A percentile compares a stretch with the other conserved stretches of the same genome.
These are phyloP conservation scores for Globisporangium cystogenes DNA, from an alignment of 352 stramenopile genomes.

Conservation along the genomic window DNA sequence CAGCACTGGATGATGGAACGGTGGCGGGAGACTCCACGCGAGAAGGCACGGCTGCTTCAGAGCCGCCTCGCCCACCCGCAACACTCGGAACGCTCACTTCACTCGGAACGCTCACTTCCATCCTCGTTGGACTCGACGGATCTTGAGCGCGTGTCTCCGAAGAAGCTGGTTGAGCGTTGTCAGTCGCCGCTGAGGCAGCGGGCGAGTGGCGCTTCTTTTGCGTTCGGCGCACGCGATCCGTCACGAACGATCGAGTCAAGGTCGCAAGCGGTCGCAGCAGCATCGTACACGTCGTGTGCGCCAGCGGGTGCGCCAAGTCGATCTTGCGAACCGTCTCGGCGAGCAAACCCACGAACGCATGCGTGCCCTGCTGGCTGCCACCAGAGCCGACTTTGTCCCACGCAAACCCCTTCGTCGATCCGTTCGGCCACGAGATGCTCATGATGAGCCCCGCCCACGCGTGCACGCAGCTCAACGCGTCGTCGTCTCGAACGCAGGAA, in stretches of 20 bases:
- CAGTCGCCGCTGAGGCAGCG: not conserved
- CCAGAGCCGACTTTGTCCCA: constrained; percentile 78
- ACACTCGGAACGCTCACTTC: not conserved
- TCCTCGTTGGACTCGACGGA: not conserved
- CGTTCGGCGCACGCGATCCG: constrained; percentile 56
- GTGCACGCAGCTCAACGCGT: constrained; percentile 70
- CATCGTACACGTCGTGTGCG: constrained; percentile 72
- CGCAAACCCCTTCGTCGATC: constrained; percentile 64
- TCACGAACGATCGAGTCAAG: constrained; percentile 77
- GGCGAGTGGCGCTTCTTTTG: constrained; percentile 49
- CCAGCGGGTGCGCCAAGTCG: constrained; percentile 68
- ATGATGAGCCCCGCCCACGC: constrained; percentile 83
- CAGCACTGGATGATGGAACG: not conserved
- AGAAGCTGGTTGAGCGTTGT: not conserved
- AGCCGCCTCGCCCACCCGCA: not conserved
- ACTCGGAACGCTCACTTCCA: no score
- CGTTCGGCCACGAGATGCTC: constrained; percentile 84
- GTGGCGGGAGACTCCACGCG: not conserved
- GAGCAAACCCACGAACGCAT: constrained; percentile 71
- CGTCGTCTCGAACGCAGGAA: constrained; percentile 54
- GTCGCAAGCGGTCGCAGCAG: constrained; percentile 74
- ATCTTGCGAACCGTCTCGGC: constrained; percentile 77
- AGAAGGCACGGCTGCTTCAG: not conserved
- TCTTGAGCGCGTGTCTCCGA: not conserved
- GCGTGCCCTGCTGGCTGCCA: constrained; percentile 61